Percentiles rank a stretch among this genome's conserved stretches.
Conservation (phyloP, 1,284 basidiomycete genomes). For the Microbotryomycetes sp. region DNA sequence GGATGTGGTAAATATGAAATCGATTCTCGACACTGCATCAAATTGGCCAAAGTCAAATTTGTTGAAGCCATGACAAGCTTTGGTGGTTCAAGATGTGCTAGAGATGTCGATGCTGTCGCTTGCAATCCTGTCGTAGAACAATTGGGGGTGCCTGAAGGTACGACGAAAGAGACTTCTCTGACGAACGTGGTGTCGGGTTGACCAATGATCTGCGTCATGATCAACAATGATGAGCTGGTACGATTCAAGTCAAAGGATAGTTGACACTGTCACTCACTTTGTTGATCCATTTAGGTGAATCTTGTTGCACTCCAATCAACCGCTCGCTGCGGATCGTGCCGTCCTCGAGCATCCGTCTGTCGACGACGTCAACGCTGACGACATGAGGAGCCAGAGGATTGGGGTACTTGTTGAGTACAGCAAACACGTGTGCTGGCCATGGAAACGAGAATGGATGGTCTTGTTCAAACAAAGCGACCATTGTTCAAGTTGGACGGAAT, state of each 20-base stretch:
- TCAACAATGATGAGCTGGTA: not conserved
- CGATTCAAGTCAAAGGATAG: not conserved
- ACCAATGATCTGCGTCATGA: constrained; percentile 21
- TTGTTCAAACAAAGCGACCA: constrained; percentile 29
- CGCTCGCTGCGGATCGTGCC: constrained; percentile 33
- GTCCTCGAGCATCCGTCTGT: constrained; percentile 21
- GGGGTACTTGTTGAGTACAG: constrained; percentile 92
- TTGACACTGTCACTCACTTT: constrained; percentile 14
- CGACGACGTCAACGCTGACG: constrained; percentile 58
- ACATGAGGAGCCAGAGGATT: constrained; percentile 94
- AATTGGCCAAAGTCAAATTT: constrained; percentile 27
- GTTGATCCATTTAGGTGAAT: constrained; percentile 29
- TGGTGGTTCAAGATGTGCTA: constrained; percentile 26
- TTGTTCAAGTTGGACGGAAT: too few relatives aligned
- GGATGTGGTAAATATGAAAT: constrained; percentile 31
- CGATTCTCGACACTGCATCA: constrained; percentile 32
- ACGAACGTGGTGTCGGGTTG: constrained; percentile 29
- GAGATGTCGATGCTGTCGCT: not conserved
- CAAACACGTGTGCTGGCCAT: constrained; percentile 86
- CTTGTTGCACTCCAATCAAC: constrained; percentile 29
- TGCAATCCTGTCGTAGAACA: too few relatives aligned
- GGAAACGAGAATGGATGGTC: constrained; percentile 22
- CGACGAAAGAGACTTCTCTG: constrained; percentile 32
- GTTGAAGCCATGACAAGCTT: constrained; percentile 34
- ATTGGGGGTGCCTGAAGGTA: constrained; percentile 22